phyloP scores from a whole-genome alignment of 2,329 filamentous ascomycete species.

The Fusarium sp. region DNA sequence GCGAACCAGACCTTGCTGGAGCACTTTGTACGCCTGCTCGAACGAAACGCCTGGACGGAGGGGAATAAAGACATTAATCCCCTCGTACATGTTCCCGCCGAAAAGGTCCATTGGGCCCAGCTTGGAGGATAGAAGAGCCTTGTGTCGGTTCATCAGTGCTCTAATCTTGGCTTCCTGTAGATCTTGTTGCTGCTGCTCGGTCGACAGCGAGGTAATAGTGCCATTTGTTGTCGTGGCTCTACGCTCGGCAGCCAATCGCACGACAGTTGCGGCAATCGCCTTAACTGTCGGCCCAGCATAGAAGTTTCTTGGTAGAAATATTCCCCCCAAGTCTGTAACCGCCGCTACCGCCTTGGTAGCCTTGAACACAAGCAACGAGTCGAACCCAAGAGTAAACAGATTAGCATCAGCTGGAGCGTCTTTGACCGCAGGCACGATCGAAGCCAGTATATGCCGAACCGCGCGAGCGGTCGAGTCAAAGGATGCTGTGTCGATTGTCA shows the following conservation, averaged over 20 bases:
- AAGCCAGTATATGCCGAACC: background rate
- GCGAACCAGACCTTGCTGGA: background rate
- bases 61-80: background rate
- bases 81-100: background rate
- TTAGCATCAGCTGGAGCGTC: background rate
- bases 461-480: background rate
- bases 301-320: background rate
- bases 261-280: background rate
- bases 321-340: rapidly evolving
- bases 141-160: background rate
- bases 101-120: background rate
- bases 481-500: background rate
- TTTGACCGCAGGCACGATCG: background rate
- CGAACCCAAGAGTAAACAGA: background rate
- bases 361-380: background rate
- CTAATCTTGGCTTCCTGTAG: background rate
- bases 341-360: background rate
- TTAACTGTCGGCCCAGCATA: background rate
- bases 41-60: background rate
- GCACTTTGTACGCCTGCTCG: background rate
- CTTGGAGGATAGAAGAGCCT: background rate
- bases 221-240: background rate
- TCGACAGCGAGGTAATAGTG: too few species aligned
- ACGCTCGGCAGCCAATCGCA: background rate
- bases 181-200: background rate